A percentile compares a stretch with the other conserved stretches of the same genome.
These are phyloP conservation scores for Verticillium isaacii DNA, from an alignment of 2,329 filamentous ascomycete genomes.

Conservation along the genomic window DNA sequence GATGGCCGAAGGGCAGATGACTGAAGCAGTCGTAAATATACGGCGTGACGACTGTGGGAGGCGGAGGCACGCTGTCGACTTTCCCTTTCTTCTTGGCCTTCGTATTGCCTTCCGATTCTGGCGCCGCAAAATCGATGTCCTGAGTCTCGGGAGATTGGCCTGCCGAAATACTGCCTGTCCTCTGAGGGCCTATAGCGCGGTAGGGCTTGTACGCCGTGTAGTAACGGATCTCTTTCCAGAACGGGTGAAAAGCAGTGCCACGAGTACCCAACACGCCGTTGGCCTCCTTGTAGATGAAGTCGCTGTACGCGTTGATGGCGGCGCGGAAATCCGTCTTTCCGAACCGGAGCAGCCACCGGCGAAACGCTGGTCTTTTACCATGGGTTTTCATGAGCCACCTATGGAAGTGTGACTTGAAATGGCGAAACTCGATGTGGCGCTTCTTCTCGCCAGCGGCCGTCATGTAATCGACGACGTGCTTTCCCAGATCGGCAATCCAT, in stretches of 20 bases:
- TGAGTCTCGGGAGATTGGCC: not conserved
- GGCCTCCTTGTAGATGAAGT: constrained; percentile 63
- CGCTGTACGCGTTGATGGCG: constrained; percentile 52
- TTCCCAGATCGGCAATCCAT: constrained; percentile 67
- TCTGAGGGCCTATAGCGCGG: not conserved
- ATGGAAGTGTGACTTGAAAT: constrained; percentile 56
- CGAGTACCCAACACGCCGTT: constrained; percentile 36
- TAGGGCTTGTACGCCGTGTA: constrained; percentile 28
- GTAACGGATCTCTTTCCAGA: constrained; percentile 50
- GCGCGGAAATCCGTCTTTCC: constrained; percentile 56
- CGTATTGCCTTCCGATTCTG: not conserved
- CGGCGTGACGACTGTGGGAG: constrained; percentile 62
- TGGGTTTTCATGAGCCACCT: constrained; percentile 50
- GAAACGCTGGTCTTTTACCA: constrained; percentile 31
- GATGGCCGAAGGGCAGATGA: constrained; percentile 53
- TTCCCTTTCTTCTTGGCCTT: not conserved
- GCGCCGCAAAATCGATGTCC: not conserved
- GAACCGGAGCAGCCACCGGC: constrained; percentile 48
- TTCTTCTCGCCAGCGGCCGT: constrained; percentile 20
- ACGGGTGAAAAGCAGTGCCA: constrained; percentile 27
- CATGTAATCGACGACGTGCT: constrained; percentile 68
- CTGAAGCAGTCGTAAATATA: constrained; percentile 62
- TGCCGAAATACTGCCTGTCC: not conserved
- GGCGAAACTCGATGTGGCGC: constrained; percentile 39
- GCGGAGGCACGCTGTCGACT: constrained; percentile 2